phyloP scores from a whole-genome alignment of 2,329 filamentous ascomycete genomes.

The Magnaporthales sp. region DNA sequence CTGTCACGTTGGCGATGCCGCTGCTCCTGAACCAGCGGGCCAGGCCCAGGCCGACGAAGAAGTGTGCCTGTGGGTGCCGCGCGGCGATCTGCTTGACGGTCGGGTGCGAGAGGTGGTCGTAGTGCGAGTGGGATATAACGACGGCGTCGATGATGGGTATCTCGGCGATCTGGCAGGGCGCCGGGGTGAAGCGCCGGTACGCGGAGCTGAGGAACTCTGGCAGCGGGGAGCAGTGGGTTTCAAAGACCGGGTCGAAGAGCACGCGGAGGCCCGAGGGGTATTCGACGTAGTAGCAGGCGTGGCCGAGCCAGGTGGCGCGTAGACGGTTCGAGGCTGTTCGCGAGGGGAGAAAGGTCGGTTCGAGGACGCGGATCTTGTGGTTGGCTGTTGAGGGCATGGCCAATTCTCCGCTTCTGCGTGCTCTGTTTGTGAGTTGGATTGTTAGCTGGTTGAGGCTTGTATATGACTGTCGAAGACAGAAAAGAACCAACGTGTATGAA shows the following conservation, averaged over 20 bases:
- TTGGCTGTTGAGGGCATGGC: conserved; percentile 51
- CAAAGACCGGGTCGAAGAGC: conserved; percentile 90
- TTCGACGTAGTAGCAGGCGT: conserved; percentile 89
- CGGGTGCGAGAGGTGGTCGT: conserved; percentile 79
- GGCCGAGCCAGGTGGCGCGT: conserved; percentile 88
- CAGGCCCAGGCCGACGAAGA: conserved; percentile 79
- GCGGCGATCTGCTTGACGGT: conserved; percentile 64
- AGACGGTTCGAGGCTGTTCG: conserved; percentile 39
- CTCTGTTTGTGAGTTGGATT: conserved; percentile 14
- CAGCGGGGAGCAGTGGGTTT: conserved; percentile 75
- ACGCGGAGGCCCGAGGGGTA: conserved; percentile 80
- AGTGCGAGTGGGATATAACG: conserved; percentile 84
- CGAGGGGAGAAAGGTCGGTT: conserved; percentile 56
- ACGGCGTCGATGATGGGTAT: conserved; percentile 70
- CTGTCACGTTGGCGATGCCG: conserved; percentile 70
- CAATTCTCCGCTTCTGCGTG: conserved; percentile 29
- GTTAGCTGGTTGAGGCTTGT: neutral
- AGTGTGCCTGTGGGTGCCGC: conserved; percentile 69
- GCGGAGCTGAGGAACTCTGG: conserved; percentile 28
- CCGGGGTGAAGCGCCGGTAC: conserved; percentile 63
- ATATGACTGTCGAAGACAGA: neutral
- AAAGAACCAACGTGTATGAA: conserved; percentile 1
- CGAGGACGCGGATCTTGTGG: conserved; percentile 57
- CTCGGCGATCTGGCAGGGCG: conserved; percentile 68
- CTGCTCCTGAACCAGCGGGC: conserved; percentile 69